phyloP scores from a whole-genome alignment of 176 grass and related monocot genomes.

The barley (Hordeum vulgare) region MorexV3_pseudomolecules_assembly NC_058519.1:636011581-636012080 shows the following conservation, averaged over 20 bases:
- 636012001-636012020: background rate
- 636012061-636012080: background rate
- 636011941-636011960: background rate
- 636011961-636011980: background rate
- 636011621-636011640: conserved; percentile 92
- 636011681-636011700: conserved; percentile 74
- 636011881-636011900: conserved; percentile 88
- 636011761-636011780: background rate
- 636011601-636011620: conserved; percentile 90
- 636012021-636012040: background rate
- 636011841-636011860: conserved; percentile 46
- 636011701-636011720: background rate
- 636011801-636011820: conserved; percentile 84
- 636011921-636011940: background rate
- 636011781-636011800: conserved; percentile 60
- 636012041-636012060: background rate
- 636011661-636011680: conserved; percentile 94
- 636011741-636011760: background rate
- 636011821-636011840: conserved; percentile 57
- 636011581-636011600: conserved; percentile 37
- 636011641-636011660: conserved; percentile 65
- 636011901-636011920: conserved; percentile 71
- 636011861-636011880: conserved; percentile 58
- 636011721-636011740: conserved; percentile 1
- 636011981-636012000: background rate